phyloP scores from a whole-genome alignment of 2,329 filamentous ascomycete species.

The Aspergillus luchuensis region DNA sequence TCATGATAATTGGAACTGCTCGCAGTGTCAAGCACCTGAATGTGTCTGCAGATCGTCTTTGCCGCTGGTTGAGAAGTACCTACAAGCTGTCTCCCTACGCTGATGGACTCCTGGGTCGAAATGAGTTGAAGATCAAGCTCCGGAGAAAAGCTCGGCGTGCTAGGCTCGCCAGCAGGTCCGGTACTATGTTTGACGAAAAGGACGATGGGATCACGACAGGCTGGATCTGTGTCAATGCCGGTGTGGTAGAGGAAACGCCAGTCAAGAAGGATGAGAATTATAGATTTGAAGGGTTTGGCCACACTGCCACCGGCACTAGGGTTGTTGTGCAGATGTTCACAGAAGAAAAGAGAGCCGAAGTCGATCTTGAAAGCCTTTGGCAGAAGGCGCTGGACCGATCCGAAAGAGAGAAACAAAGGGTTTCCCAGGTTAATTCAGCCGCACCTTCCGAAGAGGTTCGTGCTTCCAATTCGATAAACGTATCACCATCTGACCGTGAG shows the following conservation, averaged over 20 bases:
- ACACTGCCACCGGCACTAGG: constrained; percentile 56
- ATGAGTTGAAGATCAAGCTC: constrained; percentile 87
- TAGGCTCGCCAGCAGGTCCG: constrained; percentile 73
- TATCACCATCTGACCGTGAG: constrained; percentile 27
- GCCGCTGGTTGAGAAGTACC: constrained; percentile 76
- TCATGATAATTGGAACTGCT: constrained; percentile 92
- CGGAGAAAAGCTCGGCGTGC: constrained; percentile 77
- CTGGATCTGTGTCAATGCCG: constrained; percentile 94
- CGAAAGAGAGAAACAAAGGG: constrained; percentile 40
- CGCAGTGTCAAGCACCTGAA: constrained; percentile 92
- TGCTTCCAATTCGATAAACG: constrained; percentile 21
- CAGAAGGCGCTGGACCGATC: constrained; percentile 47
- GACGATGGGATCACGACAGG: constrained; percentile 90
- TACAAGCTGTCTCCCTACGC: constrained; percentile 75
- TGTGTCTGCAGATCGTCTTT: constrained; percentile 84
- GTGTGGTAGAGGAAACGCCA: constrained; percentile 61
- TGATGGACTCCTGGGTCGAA: constrained; percentile 84
- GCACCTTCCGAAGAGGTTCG: constrained; percentile 28
- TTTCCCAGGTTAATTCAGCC: constrained; percentile 28
- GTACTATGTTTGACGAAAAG: constrained; percentile 57
- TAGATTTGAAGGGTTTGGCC: constrained; percentile 75
- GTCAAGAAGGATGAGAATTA: constrained; percentile 32
- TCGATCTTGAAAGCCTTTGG: constrained; percentile 69
- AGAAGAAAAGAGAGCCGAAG: constrained; percentile 67
- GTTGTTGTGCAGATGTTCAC: constrained; percentile 73